Base-by-base conservation (phyloP, 2,329 filamentous ascomycete genomes). In the Fusarium sp. region DNA sequence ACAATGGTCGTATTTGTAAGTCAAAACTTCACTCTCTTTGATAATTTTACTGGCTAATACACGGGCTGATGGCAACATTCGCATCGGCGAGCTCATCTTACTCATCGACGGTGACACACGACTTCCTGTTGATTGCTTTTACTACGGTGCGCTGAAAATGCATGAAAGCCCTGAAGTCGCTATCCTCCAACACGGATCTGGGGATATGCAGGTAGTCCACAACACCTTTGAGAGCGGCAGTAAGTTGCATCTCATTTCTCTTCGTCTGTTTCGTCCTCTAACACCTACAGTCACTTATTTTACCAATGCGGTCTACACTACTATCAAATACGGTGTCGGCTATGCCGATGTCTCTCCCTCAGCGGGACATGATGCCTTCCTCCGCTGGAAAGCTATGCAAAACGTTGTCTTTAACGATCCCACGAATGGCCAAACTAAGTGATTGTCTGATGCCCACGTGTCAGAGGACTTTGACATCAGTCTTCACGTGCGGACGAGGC, bases 401-500 rank as follows among this genome's bases (percentile, higher is more conserved):
- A 65, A 40, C 34, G 62, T 73, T 19, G 38, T 56, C 1, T 73
- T 71, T 38, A 57, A 61, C 0, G 66, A 72, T 22, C 24, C 24
- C 0, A 40, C 67, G 1, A 75, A 88, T 55, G 86, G 84, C 9
- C 84, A 88, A 70, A 85, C 88, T 33, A 88, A 89, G 70, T 93
- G 88, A 79, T 94, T 91, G 91, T 92, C 90, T 10, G 91, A 94
- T 75, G 85, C 84, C 14, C 90, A 91, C 71, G 91, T 94, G 0
- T 93, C 91, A 0, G 91, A 94, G 67, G 91, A 94, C 73, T 94
- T 94, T 60, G 91, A 10, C 67, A 91, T 93, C 81, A 86, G 89
- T 8, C 84, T 94, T 0, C 89, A 91, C 24, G 83, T 94, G 5
- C 91, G 94, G 77, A 88, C 87, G 62, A n/a, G 91, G 91, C 28